Evolutionary conservation across 2,329 filamentous ascomycete genomes (phyloP).

Genomic region (Ophiostoma populinum): DNA sequence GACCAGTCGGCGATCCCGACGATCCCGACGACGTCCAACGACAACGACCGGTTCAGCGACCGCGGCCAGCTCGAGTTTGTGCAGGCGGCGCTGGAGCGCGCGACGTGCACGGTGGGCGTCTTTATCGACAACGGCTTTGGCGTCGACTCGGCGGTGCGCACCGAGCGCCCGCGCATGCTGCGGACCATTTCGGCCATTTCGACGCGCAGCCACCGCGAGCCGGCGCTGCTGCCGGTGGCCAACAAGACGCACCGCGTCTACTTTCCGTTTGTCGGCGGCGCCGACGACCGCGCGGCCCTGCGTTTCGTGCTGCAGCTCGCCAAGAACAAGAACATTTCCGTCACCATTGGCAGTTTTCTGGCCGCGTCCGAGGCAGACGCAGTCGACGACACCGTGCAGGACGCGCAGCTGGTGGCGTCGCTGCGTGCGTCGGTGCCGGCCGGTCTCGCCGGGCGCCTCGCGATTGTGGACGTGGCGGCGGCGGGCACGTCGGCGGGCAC

Average conservation of each 20-base stretch:
- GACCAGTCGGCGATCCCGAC: slow-evolving; percentile 28
- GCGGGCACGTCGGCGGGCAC: slow-evolving; percentile 12
- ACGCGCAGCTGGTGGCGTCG: too few relatives aligned
- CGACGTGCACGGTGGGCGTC: slow-evolving; percentile 53
- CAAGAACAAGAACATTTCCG: slow-evolving; percentile 61
- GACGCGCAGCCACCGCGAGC: slow-evolving; percentile 39
- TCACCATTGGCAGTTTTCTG: slow-evolving; percentile 50
- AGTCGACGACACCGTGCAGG: neutral
- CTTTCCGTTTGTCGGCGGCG: slow-evolving; percentile 69
- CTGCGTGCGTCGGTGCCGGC: slow-evolving; percentile 18
- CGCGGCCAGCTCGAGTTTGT: slow-evolving; percentile 58
- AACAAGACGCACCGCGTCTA: slow-evolving; percentile 71
- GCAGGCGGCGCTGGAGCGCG: slow-evolving; percentile 43
- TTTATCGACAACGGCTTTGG: slow-evolving; percentile 52
- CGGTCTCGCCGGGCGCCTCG: slow-evolving; percentile 19
- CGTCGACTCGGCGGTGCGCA: slow-evolving; percentile 13
- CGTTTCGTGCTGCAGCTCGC: slow-evolving; percentile 71
- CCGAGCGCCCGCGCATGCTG: slow-evolving; percentile 23
- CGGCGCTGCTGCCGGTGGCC: slow-evolving; percentile 37
- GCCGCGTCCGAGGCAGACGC: neutral
- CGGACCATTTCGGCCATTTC: slow-evolving; percentile 39
- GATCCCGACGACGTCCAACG: slow-evolving; percentile 23
- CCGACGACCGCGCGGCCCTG: slow-evolving; percentile 66
- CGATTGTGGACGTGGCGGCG: slow-evolving; percentile 33
- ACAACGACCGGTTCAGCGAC: slow-evolving; percentile 42